Evolutionary conservation across 768 basidiomycete species (phyloP).

Genomic region (Clathrus columnatus): DNA sequence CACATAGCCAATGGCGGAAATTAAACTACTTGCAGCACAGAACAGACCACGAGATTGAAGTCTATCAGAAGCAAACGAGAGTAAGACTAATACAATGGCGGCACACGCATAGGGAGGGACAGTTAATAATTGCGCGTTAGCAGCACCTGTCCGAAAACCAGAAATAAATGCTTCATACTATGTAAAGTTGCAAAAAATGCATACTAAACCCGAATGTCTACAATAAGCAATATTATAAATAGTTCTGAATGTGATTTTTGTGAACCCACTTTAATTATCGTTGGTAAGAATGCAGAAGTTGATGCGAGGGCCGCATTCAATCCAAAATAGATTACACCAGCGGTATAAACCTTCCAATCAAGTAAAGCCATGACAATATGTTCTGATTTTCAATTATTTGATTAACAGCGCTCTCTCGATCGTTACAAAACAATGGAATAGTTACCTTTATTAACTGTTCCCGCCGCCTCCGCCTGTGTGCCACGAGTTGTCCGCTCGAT

Average conservation of each 20-base stretch:
- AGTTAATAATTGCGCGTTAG: slow-evolving; percentile 62
- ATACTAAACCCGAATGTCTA: slow-evolving; percentile 61
- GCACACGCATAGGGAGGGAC: slow-evolving; percentile 76
- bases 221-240: neutral
- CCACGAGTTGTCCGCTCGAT: slow-evolving; percentile 60
- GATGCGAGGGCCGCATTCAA: slow-evolving; percentile 71
- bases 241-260: neutral
- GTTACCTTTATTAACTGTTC: slow-evolving; percentile 52
- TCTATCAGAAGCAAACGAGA: slow-evolving; percentile 58
- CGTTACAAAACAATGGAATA: neutral
- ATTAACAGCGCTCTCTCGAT: neutral
- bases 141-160: slow-evolving; percentile 42
- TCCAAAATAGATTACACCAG: slow-evolving; percentile 70
- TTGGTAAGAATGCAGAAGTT: slow-evolving; percentile 76
- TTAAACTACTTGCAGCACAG: slow-evolving; percentile 27
- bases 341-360: slow-evolving; percentile 69
- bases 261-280: slow-evolving; percentile 44
- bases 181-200: slow-evolving; percentile 18
- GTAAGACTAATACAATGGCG: slow-evolving; percentile 48
- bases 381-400: slow-evolving; percentile 28
- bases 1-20: slow-evolving; percentile 59
- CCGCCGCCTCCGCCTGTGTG: slow-evolving; percentile 56
- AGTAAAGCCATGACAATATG: slow-evolving; percentile 54
- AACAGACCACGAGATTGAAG: slow-evolving; percentile 47
- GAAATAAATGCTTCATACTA: neutral